phyloP scores from a whole-genome alignment of 2,329 filamentous ascomycete species.

The Sporothrix dimorphospora region DNA sequence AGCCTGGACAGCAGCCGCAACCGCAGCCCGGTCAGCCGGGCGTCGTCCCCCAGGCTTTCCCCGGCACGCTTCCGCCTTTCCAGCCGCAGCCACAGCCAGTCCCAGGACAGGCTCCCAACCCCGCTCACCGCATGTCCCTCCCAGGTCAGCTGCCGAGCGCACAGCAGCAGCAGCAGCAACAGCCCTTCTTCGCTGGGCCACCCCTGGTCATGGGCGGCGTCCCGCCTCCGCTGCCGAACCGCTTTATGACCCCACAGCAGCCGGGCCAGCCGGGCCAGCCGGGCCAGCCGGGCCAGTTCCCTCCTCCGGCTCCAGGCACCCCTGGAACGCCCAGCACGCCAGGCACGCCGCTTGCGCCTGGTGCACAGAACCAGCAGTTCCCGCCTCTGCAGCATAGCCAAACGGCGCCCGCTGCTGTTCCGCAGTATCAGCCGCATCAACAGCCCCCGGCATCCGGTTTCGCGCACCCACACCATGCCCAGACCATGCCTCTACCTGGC shows the following conservation, averaged over 20 bases:
- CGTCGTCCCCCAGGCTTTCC: not conserved
- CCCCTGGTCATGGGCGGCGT: conserved; percentile 14
- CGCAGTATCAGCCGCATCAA: not conserved
- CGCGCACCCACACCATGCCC: conserved; percentile 21
- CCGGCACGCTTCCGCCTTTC: not conserved
- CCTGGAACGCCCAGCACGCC: not conserved
- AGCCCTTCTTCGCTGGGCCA: conserved; percentile 23
- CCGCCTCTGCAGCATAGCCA: conserved; percentile 16
- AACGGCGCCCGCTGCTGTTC: not conserved
- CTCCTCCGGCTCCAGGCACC: not conserved
- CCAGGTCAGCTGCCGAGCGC: conserved; percentile 16
- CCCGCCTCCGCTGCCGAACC: conserved; percentile 25
- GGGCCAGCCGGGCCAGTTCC: conserved; percentile 7
- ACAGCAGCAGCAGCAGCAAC: not conserved
- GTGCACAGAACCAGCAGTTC: not conserved
- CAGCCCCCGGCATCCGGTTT: not conserved
- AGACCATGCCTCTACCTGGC: conserved; percentile 10
- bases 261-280: conserved; percentile 6
- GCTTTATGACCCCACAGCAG: not conserved
- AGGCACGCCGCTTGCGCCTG: not conserved
- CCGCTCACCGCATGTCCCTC: conserved; percentile 25
- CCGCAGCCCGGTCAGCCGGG: not conserved
- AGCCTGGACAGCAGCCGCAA: not conserved
- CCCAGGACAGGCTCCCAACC: not conserved
- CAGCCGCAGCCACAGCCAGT: conserved; percentile 7